Evolutionary conservation across 108 stramenopile genomes (phyloP).

Genomic region (Schizochytrium sp.): DNA sequence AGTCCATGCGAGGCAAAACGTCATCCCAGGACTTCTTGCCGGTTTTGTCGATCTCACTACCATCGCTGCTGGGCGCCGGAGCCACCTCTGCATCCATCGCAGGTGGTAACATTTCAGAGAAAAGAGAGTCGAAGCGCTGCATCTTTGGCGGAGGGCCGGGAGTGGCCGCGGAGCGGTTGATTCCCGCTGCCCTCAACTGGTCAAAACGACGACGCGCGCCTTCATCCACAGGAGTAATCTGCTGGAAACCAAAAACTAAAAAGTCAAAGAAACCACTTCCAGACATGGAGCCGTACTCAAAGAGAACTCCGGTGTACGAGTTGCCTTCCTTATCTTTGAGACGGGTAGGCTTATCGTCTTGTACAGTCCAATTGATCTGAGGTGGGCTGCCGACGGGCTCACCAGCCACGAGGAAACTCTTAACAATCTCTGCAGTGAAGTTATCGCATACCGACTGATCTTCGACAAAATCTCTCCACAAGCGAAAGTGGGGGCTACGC

Average conservation of each 20-base stretch:
- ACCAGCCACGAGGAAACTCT: slow-evolving; percentile 16
- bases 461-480: slow-evolving; percentile 47
- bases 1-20: background rate
- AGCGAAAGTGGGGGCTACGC: slow-evolving; percentile 41
- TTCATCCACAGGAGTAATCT: slow-evolving; percentile 37
- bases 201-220: slow-evolving; percentile 53
- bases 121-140: slow-evolving; percentile 42
- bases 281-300: slow-evolving; percentile 42
- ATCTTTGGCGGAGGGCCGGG: background rate
- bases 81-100: background rate
- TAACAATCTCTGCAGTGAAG: slow-evolving; percentile 40
- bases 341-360: background rate
- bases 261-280: slow-evolving; percentile 23
- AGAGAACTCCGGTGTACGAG: background rate
- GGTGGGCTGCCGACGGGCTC: slow-evolving; percentile 16
- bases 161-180: slow-evolving; percentile 16
- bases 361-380: slow-evolving; percentile 14
- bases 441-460: background rate
- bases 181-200: background rate
- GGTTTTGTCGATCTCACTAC: background rate
- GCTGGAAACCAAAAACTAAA: slow-evolving; percentile 16
- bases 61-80: slow-evolving; percentile 6
- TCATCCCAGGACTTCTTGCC: slow-evolving; percentile 27
- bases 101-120: slow-evolving; percentile 7
- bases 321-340: slow-evolving; percentile 33